A percentile compares a stretch with the other conserved stretches of the same genome.
Evolutionary conservation across 352 stramenopile genomes (phyloP).

Genomic region (Pythium insidiosum): DNA sequence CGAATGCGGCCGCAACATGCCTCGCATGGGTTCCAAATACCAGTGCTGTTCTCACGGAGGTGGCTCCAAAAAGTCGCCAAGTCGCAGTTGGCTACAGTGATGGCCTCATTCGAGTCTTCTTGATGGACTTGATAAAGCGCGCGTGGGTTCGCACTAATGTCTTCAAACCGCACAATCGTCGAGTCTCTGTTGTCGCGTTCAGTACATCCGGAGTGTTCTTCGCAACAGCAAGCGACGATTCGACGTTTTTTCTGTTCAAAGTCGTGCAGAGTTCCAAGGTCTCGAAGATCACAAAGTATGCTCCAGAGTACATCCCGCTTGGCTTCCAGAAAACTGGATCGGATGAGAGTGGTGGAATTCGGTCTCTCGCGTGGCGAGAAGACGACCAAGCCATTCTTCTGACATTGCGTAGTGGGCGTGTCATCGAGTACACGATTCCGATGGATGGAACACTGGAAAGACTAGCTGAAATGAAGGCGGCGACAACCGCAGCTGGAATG

Average conservation of each 20-base stretch:
- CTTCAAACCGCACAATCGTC: conserved; percentile 85
- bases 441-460: conserved; percentile 17
- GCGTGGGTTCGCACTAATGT: conserved; percentile 60
- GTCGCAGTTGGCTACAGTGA: conserved; percentile 88
- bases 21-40: conserved; percentile 67
- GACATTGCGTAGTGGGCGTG: conserved; percentile 39
- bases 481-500: conserved; percentile 2
- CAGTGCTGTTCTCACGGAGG: conserved; percentile 26
- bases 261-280: conserved; percentile 36
- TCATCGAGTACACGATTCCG: conserved; percentile 65
- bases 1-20: conserved; percentile 27
- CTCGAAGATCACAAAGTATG: conserved; percentile 42
- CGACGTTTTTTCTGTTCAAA: conserved; percentile 85
- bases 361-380: conserved; percentile 53
- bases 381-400: conserved; percentile 63
- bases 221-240: conserved; percentile 68
- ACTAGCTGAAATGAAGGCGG: conserved; percentile 6
- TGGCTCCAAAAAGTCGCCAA: conserved; percentile 51
- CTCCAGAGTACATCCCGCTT: conserved; percentile 56
- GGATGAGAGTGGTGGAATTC: conserved; percentile 18
- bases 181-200: conserved; percentile 64
- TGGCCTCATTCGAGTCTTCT: conserved; percentile 70
- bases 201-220: conserved; percentile 62
- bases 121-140: conserved; percentile 41
- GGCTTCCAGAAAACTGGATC: conserved; percentile 60